Conservation (phyloP, 176 grass and related monocot species). For the Rhynchospora tenuis region DNA sequence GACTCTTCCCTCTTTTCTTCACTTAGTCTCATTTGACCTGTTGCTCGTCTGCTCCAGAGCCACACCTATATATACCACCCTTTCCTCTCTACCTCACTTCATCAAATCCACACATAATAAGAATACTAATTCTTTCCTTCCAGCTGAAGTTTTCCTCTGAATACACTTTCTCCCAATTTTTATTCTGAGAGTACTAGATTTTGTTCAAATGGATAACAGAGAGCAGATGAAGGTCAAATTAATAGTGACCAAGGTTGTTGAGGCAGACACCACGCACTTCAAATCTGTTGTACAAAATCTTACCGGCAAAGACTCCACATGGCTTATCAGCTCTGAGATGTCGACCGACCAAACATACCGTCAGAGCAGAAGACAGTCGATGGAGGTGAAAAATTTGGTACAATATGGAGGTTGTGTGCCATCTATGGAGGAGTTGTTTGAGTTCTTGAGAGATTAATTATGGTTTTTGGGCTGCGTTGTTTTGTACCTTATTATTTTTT, state of each 20-base stretch:
- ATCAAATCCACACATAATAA: neutral
- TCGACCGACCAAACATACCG: neutral
- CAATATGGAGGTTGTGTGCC: neutral
- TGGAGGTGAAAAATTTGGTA: neutral
- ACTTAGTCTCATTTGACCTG: too few relatives aligned
- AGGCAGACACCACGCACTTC: slow-evolving; percentile 29
- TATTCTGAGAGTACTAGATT: neutral
- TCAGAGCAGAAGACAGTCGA: neutral
- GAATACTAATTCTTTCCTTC: neutral
- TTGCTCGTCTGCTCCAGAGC: too few relatives aligned
- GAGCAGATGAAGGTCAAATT: slow-evolving; percentile 30
- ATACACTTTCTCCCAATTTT: neutral
- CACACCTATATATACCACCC: too few relatives aligned
- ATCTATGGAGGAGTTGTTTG: slow-evolving; percentile 9
- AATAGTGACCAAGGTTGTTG: slow-evolving; percentile 23
- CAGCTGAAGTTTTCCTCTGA: neutral
- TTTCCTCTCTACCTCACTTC: neutral
- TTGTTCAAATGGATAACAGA: slow-evolving; percentile 6
- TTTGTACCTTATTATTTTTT: too few relatives aligned
- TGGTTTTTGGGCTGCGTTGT: too few relatives aligned
- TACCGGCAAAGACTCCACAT: slow-evolving; percentile 29
- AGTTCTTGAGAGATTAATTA: slow-evolving; percentile 23
- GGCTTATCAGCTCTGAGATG: neutral
- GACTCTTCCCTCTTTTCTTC: too few relatives aligned
- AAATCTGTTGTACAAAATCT: slow-evolving; percentile 40